These are phyloP conservation scores for Jaapia argillacea DNA, from an alignment of 768 basidiomycete species.

Conservation along the genomic window DNA sequence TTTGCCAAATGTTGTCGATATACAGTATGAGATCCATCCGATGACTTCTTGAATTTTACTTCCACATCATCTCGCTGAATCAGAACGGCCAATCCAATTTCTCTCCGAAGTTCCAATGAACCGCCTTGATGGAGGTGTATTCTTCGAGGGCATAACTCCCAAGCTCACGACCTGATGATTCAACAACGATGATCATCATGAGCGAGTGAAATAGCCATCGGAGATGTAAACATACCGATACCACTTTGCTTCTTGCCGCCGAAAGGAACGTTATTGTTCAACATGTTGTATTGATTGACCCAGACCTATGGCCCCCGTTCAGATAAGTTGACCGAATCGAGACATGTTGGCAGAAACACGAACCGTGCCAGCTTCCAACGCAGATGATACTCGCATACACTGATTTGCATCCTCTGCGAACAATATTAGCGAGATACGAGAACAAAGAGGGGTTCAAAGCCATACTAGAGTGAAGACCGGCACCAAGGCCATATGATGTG, in stretches of 20 bases:
- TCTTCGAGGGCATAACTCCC: constrained; percentile 80
- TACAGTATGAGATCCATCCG: no score
- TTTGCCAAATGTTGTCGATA: no score
- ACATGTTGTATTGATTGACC: constrained; percentile 55
- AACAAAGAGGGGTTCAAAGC: constrained; percentile 5
- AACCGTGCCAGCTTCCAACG: constrained; percentile 84
- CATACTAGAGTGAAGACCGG: constrained; percentile 82
- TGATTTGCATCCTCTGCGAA: constrained; percentile 66
- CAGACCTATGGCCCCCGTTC: constrained; percentile 3
- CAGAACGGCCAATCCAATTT: constrained; percentile 71
- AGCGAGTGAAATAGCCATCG: neutral
- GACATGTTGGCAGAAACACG: constrained; percentile 14
- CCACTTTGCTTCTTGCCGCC: constrained; percentile 94
- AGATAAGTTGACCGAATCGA: neutral
- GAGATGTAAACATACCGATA: constrained; percentile 41
- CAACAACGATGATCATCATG: neutral
- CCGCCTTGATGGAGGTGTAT: constrained; percentile 73
- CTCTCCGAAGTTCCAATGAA: constrained; percentile 87
- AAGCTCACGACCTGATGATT: constrained; percentile 64
- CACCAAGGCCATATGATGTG: constrained; percentile 85
- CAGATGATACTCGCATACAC: constrained; percentile 81
- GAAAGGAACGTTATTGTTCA: constrained; percentile 87
- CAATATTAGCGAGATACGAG: constrained; percentile 8
- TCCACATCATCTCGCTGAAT: constrained; percentile 1
- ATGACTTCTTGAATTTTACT: no score